Evolutionary conservation across 2,329 filamentous ascomycete species (phyloP).

Genomic region (Pseudogymnoascus sp.): DNA sequence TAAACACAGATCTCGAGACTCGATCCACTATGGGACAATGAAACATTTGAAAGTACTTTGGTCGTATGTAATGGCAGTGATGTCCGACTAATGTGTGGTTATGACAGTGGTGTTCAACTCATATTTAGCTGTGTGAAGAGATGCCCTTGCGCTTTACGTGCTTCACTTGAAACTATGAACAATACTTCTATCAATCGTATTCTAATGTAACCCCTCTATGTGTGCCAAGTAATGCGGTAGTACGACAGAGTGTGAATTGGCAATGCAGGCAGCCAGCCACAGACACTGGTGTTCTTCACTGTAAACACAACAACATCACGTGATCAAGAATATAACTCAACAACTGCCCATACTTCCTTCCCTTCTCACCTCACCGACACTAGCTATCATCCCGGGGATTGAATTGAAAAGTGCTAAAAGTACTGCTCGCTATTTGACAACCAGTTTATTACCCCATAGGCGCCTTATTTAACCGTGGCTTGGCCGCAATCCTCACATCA

Average conservation of each 20-base stretch:
- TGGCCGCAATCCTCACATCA: background rate
- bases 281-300: background rate
- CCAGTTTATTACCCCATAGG: background rate
- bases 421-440: background rate
- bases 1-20: conserved; percentile 11
- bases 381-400: background rate
- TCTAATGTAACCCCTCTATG: background rate
- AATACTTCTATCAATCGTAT: background rate
- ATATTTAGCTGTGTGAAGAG: background rate
- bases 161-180: background rate
- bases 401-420: background rate
- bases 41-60: conserved; percentile 6
- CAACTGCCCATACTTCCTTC: background rate
- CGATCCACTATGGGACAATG: conserved; percentile 7
- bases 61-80: background rate
- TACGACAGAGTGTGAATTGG: background rate
- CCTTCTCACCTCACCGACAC: background rate
- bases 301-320: background rate
- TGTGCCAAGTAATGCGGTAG: background rate
- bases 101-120: background rate
- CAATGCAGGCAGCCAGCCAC: background rate
- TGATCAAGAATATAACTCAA: background rate
- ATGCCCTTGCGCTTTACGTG: background rate
- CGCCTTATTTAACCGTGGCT: background rate
- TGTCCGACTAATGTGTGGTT: background rate